phyloP scores from a whole-genome alignment of 495 filamentous ascomycete genomes.

The Aspergillus nanangensis region DNA sequence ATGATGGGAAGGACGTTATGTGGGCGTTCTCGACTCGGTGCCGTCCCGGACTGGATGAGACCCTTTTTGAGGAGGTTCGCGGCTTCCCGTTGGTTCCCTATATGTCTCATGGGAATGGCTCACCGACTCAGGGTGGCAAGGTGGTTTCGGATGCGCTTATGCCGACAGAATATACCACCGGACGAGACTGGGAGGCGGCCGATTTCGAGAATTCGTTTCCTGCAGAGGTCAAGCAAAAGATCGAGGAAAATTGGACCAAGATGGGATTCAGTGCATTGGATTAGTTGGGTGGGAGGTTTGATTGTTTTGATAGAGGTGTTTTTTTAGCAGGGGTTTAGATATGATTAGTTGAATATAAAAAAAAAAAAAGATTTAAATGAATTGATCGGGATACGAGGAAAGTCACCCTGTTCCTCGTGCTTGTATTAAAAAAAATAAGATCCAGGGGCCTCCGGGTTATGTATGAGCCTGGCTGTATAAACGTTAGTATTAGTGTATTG shows the following conservation, averaged over 20 bases:
- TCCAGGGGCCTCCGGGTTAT: too few relatives aligned
- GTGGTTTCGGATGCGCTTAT: constrained; percentile 31
- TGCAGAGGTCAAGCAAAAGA: constrained; percentile 26
- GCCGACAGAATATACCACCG: constrained; percentile 29
- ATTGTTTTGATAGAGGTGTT: neutral
- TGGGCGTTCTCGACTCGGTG: constrained; percentile 41
- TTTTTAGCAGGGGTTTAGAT: too few relatives aligned
- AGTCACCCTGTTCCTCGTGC: too few relatives aligned
- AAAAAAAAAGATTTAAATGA: neutral
- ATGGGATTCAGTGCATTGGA: constrained; percentile 24
- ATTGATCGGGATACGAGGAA: too few relatives aligned
- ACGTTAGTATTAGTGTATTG: too few relatives aligned
- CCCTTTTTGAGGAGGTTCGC: constrained; percentile 31
- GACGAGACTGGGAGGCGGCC: constrained; percentile 22
- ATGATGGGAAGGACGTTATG: constrained; percentile 33
- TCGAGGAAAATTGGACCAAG: constrained; percentile 21
- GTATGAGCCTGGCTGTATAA: too few relatives aligned
- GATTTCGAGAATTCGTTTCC: constrained; percentile 30
- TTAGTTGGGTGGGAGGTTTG: constrained; percentile 2
- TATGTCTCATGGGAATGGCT: constrained; percentile 28
- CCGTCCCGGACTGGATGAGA: constrained; percentile 31
- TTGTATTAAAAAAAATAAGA: too few relatives aligned
- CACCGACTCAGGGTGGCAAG: constrained; percentile 26
- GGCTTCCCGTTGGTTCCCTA: constrained; percentile 39
- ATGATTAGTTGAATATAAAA: neutral